These are phyloP conservation scores for Hyphopichia khmerensis DNA, from an alignment of 1,139 yeast species.

Conservation along the genomic window DNA sequence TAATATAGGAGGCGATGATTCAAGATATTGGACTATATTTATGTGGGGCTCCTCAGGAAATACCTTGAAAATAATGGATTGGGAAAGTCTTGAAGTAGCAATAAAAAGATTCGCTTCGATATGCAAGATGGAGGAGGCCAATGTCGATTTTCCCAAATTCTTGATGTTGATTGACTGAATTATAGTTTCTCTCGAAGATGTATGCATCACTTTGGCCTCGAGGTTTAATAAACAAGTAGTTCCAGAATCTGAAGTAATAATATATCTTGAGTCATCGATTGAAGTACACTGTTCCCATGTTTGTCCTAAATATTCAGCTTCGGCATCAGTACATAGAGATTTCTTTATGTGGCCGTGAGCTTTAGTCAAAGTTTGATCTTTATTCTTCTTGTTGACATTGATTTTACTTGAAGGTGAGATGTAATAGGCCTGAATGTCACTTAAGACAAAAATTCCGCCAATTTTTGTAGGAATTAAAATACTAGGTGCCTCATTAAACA, in stretches of 20 bases:
- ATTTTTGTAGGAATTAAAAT: conserved; percentile 20
- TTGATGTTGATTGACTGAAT: conserved; percentile 26
- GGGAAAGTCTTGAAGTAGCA: conserved; percentile 33
- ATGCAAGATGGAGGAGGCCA: conserved; percentile 26
- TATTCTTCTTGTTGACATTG: not conserved
- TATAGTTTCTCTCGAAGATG: not conserved
- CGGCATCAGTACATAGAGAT: not conserved
- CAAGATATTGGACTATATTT: conserved; percentile 18
- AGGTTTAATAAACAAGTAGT: conserved; percentile 1
- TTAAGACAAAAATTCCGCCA: conserved; percentile 33
- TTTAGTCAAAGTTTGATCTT: not conserved
- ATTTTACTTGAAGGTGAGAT: too few species aligned
- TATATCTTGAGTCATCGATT: conserved; percentile 4
- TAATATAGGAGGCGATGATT: conserved; percentile 38
- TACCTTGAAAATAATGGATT: conserved; percentile 33
- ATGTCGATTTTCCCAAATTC: conserved; percentile 31
- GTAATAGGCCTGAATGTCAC: conserved; percentile 30
- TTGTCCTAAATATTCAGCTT: not conserved
- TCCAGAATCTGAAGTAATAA: conserved; percentile 1
- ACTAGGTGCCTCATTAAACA: conserved; percentile 33
- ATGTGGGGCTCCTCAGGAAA: conserved; percentile 27
- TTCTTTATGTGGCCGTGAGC: not conserved
- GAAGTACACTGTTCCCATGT: not conserved
- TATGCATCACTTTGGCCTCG: not conserved
- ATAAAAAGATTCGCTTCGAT: conserved; percentile 29